Evolutionary conservation across 2,329 filamentous ascomycete genomes (phyloP).

Genomic region (Nectriaceae sp.): DNA sequence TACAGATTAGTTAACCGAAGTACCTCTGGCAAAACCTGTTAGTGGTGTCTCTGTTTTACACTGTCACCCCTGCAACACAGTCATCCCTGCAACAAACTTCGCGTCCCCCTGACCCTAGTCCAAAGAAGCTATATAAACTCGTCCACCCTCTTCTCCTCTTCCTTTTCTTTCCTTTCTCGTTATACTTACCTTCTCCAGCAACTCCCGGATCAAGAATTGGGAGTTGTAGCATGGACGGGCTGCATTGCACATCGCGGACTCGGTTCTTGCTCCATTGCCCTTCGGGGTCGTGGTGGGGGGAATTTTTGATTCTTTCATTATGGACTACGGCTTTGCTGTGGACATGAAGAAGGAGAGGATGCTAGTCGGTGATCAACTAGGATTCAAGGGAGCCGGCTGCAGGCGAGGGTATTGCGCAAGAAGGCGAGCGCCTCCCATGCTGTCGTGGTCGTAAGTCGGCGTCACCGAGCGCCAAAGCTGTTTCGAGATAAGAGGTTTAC

Average conservation of each 20-base stretch:
- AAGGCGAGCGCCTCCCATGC: too few relatives aligned
- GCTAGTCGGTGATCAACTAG: neutral
- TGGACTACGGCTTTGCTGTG: conserved; percentile 36
- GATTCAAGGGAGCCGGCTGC: too few relatives aligned
- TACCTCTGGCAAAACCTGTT: too few relatives aligned
- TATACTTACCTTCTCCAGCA: conserved; percentile 55
- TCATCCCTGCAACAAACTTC: too few relatives aligned
- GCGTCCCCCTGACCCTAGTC: too few relatives aligned
- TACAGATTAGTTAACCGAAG: too few relatives aligned
- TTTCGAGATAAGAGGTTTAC: neutral
- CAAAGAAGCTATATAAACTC: too few relatives aligned
- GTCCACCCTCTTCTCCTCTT: conserved; percentile 9
- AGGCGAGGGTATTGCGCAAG: too few relatives aligned
- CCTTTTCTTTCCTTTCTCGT: conserved; percentile 38
- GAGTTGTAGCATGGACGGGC: conserved; percentile 44
- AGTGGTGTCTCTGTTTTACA: too few relatives aligned
- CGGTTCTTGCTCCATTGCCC: conserved; percentile 50
- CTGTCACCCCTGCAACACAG: too few relatives aligned
- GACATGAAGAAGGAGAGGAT: conserved; percentile 45
- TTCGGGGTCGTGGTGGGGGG: conserved; percentile 52
- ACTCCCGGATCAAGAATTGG: conserved; percentile 46
- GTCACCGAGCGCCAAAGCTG: neutral
- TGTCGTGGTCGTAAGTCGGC: too few relatives aligned
- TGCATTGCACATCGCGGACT: conserved; percentile 58
- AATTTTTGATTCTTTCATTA: conserved; percentile 57